phyloP scores from a whole-genome alignment of 2,329 filamentous ascomycete genomes.

The Diaporthe nobilis region DNA sequence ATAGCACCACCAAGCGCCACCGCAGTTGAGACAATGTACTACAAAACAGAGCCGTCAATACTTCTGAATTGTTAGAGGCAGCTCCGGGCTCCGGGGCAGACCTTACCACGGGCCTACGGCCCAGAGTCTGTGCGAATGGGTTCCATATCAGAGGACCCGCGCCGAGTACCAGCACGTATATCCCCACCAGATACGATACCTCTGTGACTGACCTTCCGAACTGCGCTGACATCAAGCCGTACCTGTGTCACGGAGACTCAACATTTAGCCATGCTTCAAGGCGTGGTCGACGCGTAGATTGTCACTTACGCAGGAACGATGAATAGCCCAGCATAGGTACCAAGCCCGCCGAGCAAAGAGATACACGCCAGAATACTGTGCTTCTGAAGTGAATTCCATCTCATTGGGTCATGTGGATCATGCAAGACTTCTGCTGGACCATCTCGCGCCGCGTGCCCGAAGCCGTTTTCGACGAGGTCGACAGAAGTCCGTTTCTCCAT shows the following conservation, averaged over 20 bases:
- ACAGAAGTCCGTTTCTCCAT: background rate
- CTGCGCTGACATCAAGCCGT: background rate
- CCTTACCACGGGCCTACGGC: background rate
- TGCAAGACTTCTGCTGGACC: background rate
- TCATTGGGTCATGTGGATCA: background rate
- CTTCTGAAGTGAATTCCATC: background rate
- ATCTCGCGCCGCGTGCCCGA: background rate
- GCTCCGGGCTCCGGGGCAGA: background rate
- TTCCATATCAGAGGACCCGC: slow-evolving; percentile 4
- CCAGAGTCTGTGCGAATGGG: background rate
- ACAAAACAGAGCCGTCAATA: background rate
- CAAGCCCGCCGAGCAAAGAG: background rate
- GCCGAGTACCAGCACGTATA: background rate
- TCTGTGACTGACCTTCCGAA: background rate
- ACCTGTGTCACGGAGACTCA: background rate
- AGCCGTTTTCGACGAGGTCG: background rate
- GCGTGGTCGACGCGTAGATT: accelerated
- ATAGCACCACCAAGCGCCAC: background rate
- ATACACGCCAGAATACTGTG: background rate
- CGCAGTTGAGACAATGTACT: background rate
- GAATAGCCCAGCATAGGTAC: background rate
- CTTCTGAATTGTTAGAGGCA: accelerated
- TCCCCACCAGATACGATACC: background rate
- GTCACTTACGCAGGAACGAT: slow-evolving; percentile 5
- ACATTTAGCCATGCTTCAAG: background rate